Evolutionary conservation across 2,329 filamentous ascomycete genomes (phyloP).

Genomic region (Pyrenophora teres): DNA sequence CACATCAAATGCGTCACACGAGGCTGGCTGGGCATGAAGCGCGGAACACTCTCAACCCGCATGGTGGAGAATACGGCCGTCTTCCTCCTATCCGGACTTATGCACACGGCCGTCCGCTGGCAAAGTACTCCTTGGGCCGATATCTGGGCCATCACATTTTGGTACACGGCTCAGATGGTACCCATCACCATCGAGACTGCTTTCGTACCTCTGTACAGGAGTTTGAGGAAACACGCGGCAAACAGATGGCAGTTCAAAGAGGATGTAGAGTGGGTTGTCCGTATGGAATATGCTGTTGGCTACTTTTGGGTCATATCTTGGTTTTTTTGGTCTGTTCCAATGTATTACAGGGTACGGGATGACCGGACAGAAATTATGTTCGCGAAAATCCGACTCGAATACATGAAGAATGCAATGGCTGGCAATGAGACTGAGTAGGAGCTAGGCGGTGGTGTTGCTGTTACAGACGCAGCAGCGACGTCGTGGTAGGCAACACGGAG

Average conservation of each 20-base stretch:
- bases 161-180: conserved; percentile 25
- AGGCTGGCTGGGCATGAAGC: conserved; percentile 12
- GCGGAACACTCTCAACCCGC: conserved; percentile 1
- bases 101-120: conserved; percentile 21
- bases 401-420: no score
- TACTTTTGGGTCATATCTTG: conserved; percentile 23
- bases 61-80: conserved; percentile 25
- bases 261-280: conserved; percentile 1
- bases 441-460: no score
- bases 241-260: background rate
- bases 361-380: conserved; percentile 19
- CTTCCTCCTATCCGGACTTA: conserved; percentile 21
- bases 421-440: no score
- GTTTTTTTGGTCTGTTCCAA: conserved; percentile 26
- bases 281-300: conserved; percentile 15
- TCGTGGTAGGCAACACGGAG: no score
- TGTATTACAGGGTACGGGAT: conserved; percentile 13
- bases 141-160: conserved; percentile 18
- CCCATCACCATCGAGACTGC: conserved; percentile 21
- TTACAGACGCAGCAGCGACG: no score
- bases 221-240: background rate
- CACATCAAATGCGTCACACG: conserved; percentile 23
- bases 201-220: conserved; percentile 12
- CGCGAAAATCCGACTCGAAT: background rate
- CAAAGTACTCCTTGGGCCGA: conserved; percentile 12